phyloP scores from a whole-genome alignment of 805 yeast species.

The Candida qinlingensis region DNA sequence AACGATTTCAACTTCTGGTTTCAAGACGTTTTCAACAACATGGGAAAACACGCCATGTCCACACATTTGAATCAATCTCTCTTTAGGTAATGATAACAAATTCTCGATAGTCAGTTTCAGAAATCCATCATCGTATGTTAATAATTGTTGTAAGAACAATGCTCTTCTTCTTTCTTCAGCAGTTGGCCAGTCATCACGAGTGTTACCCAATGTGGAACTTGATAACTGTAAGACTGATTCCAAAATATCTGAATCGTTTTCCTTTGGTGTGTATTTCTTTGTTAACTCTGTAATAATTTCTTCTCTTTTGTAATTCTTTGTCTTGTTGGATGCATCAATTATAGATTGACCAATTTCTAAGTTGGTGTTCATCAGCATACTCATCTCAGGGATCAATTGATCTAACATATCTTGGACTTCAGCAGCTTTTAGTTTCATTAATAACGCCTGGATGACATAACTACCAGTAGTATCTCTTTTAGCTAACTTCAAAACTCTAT shows the following conservation, averaged over 20 bases:
- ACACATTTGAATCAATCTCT: conserved; percentile 66
- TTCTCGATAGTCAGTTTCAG: conserved; percentile 54
- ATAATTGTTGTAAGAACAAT: conserved; percentile 64
- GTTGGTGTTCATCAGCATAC: conserved; percentile 57
- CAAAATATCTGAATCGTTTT: conserved; percentile 38
- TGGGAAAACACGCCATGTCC: conserved; percentile 88
- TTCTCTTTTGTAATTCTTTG: conserved; percentile 53
- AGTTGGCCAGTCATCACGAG: conserved; percentile 88
- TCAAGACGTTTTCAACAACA: conserved; percentile 67
- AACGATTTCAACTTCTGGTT: conserved; percentile 43
- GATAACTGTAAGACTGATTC: conserved; percentile 64
- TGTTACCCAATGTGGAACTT: conserved; percentile 73
- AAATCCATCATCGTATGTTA: conserved; percentile 61
- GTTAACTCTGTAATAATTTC: conserved; percentile 48
- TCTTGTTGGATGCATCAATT: conserved; percentile 57
- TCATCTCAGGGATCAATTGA: conserved; percentile 59
- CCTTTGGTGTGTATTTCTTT: conserved; percentile 38
- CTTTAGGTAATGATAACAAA: conserved; percentile 54
- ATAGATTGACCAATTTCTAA: conserved; percentile 64
- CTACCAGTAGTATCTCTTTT: conserved; percentile 82
- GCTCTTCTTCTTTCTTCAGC: conserved; percentile 83
- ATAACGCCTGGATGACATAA: conserved; percentile 66
- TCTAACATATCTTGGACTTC: conserved; percentile 62
- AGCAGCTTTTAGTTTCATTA: conserved; percentile 56
- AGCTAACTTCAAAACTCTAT: conserved; percentile 66